Conservation (phyloP, 2,329 filamentous ascomycete species). For the Pyrenochaeta sp. region DNA sequence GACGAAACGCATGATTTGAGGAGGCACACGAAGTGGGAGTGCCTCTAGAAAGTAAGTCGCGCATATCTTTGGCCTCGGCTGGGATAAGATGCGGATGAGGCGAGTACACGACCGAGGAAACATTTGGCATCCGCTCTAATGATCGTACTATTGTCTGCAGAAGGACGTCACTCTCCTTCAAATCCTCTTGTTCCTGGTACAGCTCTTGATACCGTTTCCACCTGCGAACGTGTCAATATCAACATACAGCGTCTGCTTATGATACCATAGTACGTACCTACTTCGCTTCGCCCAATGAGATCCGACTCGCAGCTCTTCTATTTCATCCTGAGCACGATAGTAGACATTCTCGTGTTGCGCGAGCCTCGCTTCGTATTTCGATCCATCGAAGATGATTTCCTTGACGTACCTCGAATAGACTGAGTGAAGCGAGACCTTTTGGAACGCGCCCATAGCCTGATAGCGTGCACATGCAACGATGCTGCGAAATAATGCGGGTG, state of each 20-base stretch:
- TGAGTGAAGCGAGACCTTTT: slow-evolving; percentile 35
- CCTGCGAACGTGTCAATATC: slow-evolving; percentile 14
- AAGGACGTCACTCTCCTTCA: slow-evolving; percentile 31
- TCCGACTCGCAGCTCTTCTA: slow-evolving; percentile 9
- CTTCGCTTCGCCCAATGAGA: slow-evolving; percentile 22
- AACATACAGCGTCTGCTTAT: neutral
- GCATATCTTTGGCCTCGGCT: slow-evolving; percentile 25
- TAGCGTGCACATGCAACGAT: slow-evolving; percentile 40
- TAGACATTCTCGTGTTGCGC: slow-evolving; percentile 23
- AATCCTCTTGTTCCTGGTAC: slow-evolving; percentile 38
- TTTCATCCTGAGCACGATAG: slow-evolving; percentile 3
- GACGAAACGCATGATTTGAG: slow-evolving; percentile 34
- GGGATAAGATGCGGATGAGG: slow-evolving; percentile 31
- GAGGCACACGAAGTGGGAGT: neutral
- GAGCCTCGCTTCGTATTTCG: slow-evolving; percentile 25
- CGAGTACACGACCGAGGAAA: slow-evolving; percentile 37
- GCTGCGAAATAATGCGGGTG: slow-evolving; percentile 34
- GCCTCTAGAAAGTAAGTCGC: slow-evolving; percentile 30
- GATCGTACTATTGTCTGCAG: slow-evolving; percentile 32
- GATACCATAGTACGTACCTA: slow-evolving; percentile 10
- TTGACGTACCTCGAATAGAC: slow-evolving; percentile 37
- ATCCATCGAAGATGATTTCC: slow-evolving; percentile 44
- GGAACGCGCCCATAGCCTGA: slow-evolving; percentile 36
- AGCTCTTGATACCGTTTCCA: slow-evolving; percentile 36
- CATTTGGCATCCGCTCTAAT: slow-evolving; percentile 34